Conservation (phyloP, 1,284 basidiomycete genomes). For the Cryptococcus sp. region DNA sequence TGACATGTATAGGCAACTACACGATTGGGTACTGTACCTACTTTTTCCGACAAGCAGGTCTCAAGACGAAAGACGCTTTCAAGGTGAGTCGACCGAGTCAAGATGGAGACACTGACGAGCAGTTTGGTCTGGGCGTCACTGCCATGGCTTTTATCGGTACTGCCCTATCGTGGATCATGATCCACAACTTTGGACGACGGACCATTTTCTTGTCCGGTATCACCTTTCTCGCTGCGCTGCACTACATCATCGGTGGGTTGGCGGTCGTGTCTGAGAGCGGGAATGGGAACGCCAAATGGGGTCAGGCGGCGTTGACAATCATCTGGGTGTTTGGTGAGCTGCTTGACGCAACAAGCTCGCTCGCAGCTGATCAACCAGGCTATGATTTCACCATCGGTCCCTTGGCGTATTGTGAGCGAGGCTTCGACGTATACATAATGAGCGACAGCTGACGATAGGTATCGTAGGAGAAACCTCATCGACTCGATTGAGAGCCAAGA, state of each 20-base stretch:
- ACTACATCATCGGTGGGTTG: constrained; percentile 1
- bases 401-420: not conserved
- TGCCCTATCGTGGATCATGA: constrained; percentile 11
- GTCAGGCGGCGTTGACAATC: constrained; percentile 8
- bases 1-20: not conserved
- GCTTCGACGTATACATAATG: not conserved
- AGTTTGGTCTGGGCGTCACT: constrained; percentile 34
- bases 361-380: no score
- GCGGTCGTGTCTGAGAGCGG: not conserved
- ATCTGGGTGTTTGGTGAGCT: constrained; percentile 8
- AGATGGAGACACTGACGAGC: no score
- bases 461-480: constrained; percentile 47
- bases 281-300: constrained; percentile 4
- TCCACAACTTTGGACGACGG: constrained; percentile 40
- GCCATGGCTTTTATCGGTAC: constrained; percentile 28
- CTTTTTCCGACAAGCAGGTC: constrained; percentile 45
- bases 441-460: constrained; percentile 12
- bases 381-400: constrained; percentile 10
- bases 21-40: constrained; percentile 17
- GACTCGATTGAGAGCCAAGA: constrained; percentile 48
- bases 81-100: constrained; percentile 2
- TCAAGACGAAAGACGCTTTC: constrained; percentile 35
- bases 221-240: not conserved
- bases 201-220: constrained; percentile 38
- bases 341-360: no score